Evolutionary conservation across 208 protist genomes (phyloP).

Genomic region (Tritrichomonas musculus): DNA sequence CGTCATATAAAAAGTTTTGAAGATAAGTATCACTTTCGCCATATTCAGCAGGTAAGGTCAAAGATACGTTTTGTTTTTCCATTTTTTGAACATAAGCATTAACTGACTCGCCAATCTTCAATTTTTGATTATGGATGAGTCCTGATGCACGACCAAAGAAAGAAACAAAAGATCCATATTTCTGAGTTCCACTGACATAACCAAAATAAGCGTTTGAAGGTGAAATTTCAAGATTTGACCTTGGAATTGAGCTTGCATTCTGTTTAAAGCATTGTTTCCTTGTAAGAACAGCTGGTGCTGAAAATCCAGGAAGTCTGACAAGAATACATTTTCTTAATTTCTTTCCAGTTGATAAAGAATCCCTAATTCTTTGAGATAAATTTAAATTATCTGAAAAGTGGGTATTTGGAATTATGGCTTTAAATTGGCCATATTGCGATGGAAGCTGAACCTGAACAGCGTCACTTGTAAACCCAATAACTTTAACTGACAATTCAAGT

Average conservation of each 20-base stretch:
- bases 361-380: not conserved
- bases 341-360: not conserved
- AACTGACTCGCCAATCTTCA: not conserved
- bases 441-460: not conserved
- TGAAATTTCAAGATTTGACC: not conserved
- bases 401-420: not conserved
- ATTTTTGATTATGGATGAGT: not conserved
- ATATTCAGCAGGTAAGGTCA: not conserved
- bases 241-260: not conserved
- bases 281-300: not conserved
- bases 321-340: not conserved
- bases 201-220: not conserved
- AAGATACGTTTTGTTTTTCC: not conserved
- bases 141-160: conserved; percentile 2
- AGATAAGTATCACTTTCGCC: not conserved
- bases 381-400: not conserved
- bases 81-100: not conserved
- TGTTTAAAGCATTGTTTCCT: not conserved
- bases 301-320: not conserved
- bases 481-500: not conserved
- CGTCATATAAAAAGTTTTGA: not conserved
- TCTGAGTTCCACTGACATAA: not conserved
- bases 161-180: not conserved
- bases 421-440: not conserved
- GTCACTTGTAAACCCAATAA: not conserved